Evolutionary conservation across 192 early-diverging fungal species (phyloP), one percentile per base, ranked within the genome.

Genomic region (Backusella parvicylindrica): DNA sequence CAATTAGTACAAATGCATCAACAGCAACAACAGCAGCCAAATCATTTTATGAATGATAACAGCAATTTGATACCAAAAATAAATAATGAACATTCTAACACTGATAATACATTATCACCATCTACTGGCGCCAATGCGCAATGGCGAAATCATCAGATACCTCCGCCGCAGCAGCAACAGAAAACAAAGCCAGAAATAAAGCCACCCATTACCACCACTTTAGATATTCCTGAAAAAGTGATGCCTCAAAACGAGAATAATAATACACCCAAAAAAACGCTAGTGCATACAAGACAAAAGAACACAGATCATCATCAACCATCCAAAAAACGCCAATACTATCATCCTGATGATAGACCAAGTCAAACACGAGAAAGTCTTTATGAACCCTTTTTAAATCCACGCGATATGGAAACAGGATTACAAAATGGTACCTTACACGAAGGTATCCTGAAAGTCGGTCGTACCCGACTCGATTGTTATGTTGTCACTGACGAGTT

Each of bases 401-500:
- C 71, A 15, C 31, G n/a, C 15, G 53, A 53, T 9, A 37, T 72
- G 23, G 71, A 60, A 2, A 63, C 15, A 18, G 50, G 31, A 26
- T 16, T 72, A 1, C n/a, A 36, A 1, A 6, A 40, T 23, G 32
- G 21, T 2, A 37, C 4, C 8, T 16, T 77, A 12, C 67, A 71
- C 16, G 33, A 71, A 12, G 75, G 75, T 0, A 26, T 43, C 3
- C 33, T 77, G 18, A 38, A 70, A 16, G 43, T 77, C 9, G 65
- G 56, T 1, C 36, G 67, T 70, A 91, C 92, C 73, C 80, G 91
- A 26, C 85, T 79, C 30, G 95, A 96, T 74, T 93, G 92, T 7
- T 98, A 98, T 82, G 95, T 96, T 13, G 89, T 91, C 0, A 83
- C 89, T 5, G 91, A 93, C 35, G 84, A 82, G 28, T 68, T 91